Evolutionary conservation across 805 yeast genomes (phyloP), one percentile per base, ranked within the genome.

Genomic region (Aciculoconidium aculeatum): DNA sequence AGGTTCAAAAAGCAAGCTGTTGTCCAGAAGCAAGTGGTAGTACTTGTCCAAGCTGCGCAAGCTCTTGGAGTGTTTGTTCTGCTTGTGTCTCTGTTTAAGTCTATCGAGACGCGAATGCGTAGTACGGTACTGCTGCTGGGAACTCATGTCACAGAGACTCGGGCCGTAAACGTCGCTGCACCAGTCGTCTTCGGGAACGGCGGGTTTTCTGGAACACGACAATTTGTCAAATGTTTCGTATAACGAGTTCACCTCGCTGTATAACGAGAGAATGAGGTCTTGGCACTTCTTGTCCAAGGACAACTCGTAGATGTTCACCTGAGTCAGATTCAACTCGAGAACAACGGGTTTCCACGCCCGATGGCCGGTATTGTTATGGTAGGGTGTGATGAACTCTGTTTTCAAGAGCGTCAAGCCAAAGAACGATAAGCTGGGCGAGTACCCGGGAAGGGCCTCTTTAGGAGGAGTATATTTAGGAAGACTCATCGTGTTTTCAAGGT

Each of bases 1-100:
- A 9, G 69, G 68, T 39, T 64, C 70, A 26, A 64, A 55, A n/a
- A 64, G 45, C 37, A 59, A 35, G n/a, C 35, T 38, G 41, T 63
- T 63, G 25, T 54, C 48, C 29, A 37, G 31, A 7, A 61, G 31
- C 9, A 39, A 25, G 1, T 35, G 31, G 28, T 51, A 40, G 37
- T 44, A 43, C 16, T 40, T 40, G 5, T 45, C 40, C 5, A 58
- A 31, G 3, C 26, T 34, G 11, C 37, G 31, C 31, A 58, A 34
- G 8, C 30, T 19, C 25, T 42, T 43, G 11, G 25, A 18, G 11
- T 31, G 24, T 26, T 43, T 45, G 11, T 37, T 29, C 23, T 36
- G 32, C 21, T 36, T 41, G 30, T 44, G 39, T 21, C 37, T 48
- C 7, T 32, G 34, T 26, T 38, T 48, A 25, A 55, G 36, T 30